Percentiles rank a stretch among this genome's conserved stretches.
Evolutionary conservation across 805 yeast genomes (phyloP).

Genomic region (Pichia pseudocactophila): DNA sequence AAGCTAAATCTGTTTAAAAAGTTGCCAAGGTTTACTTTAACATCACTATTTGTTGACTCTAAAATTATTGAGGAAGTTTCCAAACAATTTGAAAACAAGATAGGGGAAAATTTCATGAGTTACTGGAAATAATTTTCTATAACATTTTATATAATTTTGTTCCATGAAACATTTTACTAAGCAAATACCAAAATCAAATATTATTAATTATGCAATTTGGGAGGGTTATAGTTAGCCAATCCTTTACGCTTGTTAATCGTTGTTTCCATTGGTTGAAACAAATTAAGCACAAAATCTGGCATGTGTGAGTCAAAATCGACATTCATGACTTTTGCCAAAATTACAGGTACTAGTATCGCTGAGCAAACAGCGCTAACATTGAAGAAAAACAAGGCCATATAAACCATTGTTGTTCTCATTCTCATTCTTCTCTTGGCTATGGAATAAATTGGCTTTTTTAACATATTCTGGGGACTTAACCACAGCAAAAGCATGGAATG

Average conservation of each 20-base stretch:
- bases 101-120: conserved; percentile 3
- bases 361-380: conserved; percentile 63
- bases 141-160: no score
- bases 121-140: conserved; percentile 7
- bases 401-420: conserved; percentile 94
- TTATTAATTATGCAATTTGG: conserved; percentile 10
- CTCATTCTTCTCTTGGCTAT: conserved; percentile 93
- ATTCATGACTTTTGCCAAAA: conserved; percentile 40
- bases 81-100: neutral
- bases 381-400: conserved; percentile 70
- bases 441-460: conserved; percentile 95
- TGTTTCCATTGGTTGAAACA: conserved; percentile 66
- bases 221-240: conserved; percentile 24
- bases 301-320: conserved; percentile 33
- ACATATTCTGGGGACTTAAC: conserved; percentile 94
- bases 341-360: conserved; percentile 89
- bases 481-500: conserved; percentile 98
- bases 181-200: neutral
- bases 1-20: conserved; percentile 24
- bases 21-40: conserved; percentile 30
- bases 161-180: no score
- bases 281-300: conserved; percentile 40
- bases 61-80: conserved; percentile 2
- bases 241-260: conserved; percentile 28
- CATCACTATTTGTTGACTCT: conserved; percentile 28